These are phyloP conservation scores for Cerrena zonata DNA, from an alignment of 1,284 basidiomycete genomes.

Conservation along the genomic window DNA sequence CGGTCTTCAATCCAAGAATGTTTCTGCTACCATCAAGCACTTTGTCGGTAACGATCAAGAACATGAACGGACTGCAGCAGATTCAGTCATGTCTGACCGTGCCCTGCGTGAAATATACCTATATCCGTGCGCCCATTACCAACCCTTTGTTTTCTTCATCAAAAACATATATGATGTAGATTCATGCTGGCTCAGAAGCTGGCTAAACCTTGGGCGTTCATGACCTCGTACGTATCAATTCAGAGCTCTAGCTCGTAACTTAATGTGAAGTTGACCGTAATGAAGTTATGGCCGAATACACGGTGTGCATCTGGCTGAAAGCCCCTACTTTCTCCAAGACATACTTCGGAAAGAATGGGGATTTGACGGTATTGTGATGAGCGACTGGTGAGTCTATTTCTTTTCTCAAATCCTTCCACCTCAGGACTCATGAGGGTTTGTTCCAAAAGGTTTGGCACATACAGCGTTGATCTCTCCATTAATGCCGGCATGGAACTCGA, in stretches of 20 bases:
- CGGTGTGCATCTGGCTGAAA: constrained; percentile 61
- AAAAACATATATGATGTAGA: constrained; percentile 24
- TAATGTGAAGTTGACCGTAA: constrained; percentile 5
- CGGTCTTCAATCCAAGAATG: constrained; percentile 58
- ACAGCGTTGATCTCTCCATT: constrained; percentile 51
- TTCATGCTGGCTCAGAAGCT: constrained; percentile 63
- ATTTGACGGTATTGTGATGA: constrained; percentile 60
- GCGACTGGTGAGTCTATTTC: constrained; percentile 46
- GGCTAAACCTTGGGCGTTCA: constrained; percentile 56
- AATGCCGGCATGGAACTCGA: constrained; percentile 68
- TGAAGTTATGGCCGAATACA: constrained; percentile 60
- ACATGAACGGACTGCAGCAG: constrained; percentile 56
- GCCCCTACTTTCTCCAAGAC: constrained; percentile 43
- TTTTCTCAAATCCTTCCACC: constrained; percentile 2
- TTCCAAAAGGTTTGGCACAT: constrained; percentile 51
- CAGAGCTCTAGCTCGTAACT: constrained; percentile 9
- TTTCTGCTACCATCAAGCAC: constrained; percentile 51
- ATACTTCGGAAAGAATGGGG: constrained; percentile 66
- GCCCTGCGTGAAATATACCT: constrained; percentile 68
- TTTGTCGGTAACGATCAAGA: constrained; percentile 62
- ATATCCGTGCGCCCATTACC: constrained; percentile 45
- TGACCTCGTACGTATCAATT: constrained; percentile 46
- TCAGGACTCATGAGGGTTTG: constrained; percentile 11
- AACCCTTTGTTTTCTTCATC: constrained; percentile 1
- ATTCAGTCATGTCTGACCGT: constrained; percentile 57